phyloP scores from a whole-genome alignment of 768 basidiomycete species.

The Lyophyllum shimeji region DNA sequence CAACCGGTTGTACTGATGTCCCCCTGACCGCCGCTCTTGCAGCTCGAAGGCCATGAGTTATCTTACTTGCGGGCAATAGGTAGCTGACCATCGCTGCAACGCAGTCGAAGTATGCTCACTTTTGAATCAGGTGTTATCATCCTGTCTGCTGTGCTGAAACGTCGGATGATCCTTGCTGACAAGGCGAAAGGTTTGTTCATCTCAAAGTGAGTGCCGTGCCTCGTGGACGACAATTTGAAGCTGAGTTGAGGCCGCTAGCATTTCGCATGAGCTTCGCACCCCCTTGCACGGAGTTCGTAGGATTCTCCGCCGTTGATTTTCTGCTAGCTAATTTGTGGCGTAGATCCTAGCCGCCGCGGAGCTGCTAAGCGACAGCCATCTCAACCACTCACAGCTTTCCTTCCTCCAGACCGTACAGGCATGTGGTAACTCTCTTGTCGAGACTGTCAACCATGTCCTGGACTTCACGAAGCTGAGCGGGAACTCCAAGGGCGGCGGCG shows the following conservation, averaged over 20 bases:
- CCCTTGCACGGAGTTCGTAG: conserved; percentile 81
- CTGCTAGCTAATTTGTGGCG: conserved; percentile 7
- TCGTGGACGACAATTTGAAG: background rate
- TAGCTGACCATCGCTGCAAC: conserved; percentile 21
- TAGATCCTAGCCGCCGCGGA: conserved; percentile 92
- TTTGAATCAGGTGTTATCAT: conserved; percentile 74
- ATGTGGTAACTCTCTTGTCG: conserved; percentile 92
- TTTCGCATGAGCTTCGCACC: conserved; percentile 89
- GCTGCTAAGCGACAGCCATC: conserved; percentile 78
- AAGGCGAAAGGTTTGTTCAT: conserved; percentile 93
- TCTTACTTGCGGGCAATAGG: conserved; percentile 92
- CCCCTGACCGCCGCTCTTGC: conserved; percentile 7
- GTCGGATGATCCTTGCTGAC: conserved; percentile 91
- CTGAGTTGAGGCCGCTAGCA: conserved; percentile 40
- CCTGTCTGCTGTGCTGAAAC: conserved; percentile 87
- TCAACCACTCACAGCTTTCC: conserved; percentile 79
- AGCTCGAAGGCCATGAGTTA: conserved; percentile 88
- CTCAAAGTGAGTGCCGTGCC: conserved; percentile 63
- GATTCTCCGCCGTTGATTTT: background rate
- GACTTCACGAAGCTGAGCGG: conserved; percentile 96
- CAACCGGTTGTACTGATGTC: background rate
- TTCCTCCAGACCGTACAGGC: conserved; percentile 93
- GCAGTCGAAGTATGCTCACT: conserved; percentile 2
- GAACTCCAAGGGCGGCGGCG: conserved; percentile 74
- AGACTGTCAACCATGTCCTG: conserved; percentile 95